A percentile compares a stretch with the other conserved stretches of the same genome.
phyloP scores from a whole-genome alignment of 352 stramenopile species.

The Phytophthora pistaciae region DNA sequence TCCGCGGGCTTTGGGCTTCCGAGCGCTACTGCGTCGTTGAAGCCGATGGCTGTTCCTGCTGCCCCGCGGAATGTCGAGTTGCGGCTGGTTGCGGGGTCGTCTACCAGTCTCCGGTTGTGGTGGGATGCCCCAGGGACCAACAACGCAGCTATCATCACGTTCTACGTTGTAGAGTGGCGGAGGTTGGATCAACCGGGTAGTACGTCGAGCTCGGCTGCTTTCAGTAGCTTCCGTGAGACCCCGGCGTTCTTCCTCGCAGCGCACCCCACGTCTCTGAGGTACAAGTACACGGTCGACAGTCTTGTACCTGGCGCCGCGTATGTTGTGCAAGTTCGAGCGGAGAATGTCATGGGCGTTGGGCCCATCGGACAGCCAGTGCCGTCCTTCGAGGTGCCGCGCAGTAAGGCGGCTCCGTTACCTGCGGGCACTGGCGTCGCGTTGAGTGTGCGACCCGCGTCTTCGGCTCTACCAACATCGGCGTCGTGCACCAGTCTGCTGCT shows the following conservation, averaged over 20 bases:
- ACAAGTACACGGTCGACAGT: constrained; percentile 73
- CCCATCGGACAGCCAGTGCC: constrained; percentile 40
- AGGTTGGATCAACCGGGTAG: constrained; percentile 35
- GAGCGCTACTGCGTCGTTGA: constrained; percentile 65
- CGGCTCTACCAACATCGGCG: constrained; percentile 18
- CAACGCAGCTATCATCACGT: constrained; percentile 84
- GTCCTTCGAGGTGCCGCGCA: constrained; percentile 65
- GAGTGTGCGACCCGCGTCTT: constrained; percentile 52
- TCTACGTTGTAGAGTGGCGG: constrained; percentile 92
- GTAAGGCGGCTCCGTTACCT: constrained; percentile 56
- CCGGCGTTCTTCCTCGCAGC: constrained; percentile 58
- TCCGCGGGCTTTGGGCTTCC: constrained; percentile 73
- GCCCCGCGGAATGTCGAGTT: constrained; percentile 77
- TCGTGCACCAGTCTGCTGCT: constrained; percentile 49
- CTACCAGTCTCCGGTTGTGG: constrained; percentile 81
- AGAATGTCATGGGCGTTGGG: constrained; percentile 83
- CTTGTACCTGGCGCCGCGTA: constrained; percentile 62
- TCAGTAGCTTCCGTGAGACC: constrained; percentile 48
- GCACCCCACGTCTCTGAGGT: constrained; percentile 57
- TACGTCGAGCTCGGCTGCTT: constrained; percentile 9
- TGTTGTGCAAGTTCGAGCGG: constrained; percentile 58
- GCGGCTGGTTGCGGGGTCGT: constrained; percentile 74
- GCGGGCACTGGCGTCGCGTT: constrained; percentile 67
- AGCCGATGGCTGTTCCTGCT: constrained; percentile 89
- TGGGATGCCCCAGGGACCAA: constrained; percentile 88